These are phyloP conservation scores for Quaeritorhiza haematococci DNA, from an alignment of 371 early-diverging fungal species.

Conservation along the genomic window DNA sequence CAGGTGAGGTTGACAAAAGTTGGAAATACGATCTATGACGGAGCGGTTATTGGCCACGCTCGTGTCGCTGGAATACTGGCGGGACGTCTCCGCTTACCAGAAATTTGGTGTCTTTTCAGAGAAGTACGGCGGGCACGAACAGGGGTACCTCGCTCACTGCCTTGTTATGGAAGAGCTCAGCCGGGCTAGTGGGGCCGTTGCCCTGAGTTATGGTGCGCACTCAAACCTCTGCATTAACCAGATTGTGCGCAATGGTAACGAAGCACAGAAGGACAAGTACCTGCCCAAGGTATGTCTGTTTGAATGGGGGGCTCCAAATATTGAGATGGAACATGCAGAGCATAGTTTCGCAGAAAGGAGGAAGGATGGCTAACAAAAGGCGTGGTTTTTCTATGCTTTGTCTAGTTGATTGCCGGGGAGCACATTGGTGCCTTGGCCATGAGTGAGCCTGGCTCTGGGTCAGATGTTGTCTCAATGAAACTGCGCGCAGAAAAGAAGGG, in stretches of 20 bases:
- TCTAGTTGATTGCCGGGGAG: constrained; percentile 75
- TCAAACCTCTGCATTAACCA: constrained; percentile 97
- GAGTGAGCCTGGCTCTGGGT: constrained; percentile 89
- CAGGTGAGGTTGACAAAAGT: constrained; percentile 23
- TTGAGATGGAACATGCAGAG: not conserved
- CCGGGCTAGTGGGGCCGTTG: constrained; percentile 87
- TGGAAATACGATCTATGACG: not conserved
- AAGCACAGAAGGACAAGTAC: constrained; percentile 85
- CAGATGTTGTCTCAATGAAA: constrained; percentile 94
- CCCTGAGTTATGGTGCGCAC: constrained; percentile 93
- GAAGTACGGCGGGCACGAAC: constrained; percentile 83
- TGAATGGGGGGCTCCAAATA: no score
- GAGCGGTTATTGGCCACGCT: not conserved
- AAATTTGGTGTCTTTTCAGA: constrained; percentile 20
- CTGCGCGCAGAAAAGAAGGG: constrained; percentile 78
- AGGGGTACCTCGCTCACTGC: constrained; percentile 90
- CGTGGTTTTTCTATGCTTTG: not conserved
- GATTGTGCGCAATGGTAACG: constrained; percentile 86
- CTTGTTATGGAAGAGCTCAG: constrained; percentile 92
- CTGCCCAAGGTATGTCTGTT: constrained; percentile 67
- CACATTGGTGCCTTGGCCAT: constrained; percentile 94
- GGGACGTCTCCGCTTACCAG: not conserved
- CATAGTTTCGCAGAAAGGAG: not conserved
- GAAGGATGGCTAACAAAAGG: not conserved
- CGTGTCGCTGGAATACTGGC: not conserved